Percentiles rank a stretch among this genome's conserved stretches.
These are phyloP conservation scores for Blastocystis sp. DNA, from an alignment of 352 stramenopile genomes.

Conservation along the genomic window DNA sequence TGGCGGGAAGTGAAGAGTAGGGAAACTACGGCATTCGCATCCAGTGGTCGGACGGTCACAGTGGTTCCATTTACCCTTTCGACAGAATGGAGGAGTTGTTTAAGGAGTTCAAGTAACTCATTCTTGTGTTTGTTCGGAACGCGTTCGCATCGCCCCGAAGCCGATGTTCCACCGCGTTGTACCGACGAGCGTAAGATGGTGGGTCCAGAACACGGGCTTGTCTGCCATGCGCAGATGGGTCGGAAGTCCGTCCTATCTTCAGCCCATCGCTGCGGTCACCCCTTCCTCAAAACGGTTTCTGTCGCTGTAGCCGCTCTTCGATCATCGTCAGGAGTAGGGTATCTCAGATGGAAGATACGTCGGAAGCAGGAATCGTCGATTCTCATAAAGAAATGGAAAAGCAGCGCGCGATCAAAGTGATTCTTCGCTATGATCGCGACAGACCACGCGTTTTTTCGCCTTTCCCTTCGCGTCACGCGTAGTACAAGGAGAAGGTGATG, in stretches of 20 bases:
- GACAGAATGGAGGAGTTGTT: constrained; percentile 66
- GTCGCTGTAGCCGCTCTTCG: background rate
- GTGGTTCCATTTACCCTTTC: constrained; percentile 60
- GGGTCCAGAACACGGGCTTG: background rate
- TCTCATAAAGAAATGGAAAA: background rate
- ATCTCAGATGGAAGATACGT: constrained; percentile 32
- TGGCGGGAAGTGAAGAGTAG: background rate
- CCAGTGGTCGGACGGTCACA: constrained; percentile 67
- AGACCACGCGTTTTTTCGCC: background rate
- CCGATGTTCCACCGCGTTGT: background rate
- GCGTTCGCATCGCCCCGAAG: background rate
- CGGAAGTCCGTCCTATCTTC: no score
- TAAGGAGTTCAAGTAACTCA: constrained; percentile 40
- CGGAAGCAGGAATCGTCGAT: background rate
- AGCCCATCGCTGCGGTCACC: background rate
- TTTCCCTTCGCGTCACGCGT: background rate
- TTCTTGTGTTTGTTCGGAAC: constrained; percentile 1
- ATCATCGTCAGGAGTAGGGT: constrained; percentile 18
- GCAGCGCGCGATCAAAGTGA: constrained; percentile 25
- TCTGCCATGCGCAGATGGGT: background rate
- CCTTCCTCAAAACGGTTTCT: background rate
- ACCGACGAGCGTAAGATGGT: background rate
- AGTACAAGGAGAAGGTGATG: constrained; percentile 55
- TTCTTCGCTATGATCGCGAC: constrained; percentile 36
- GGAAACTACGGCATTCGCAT: constrained; percentile 68